Evolutionary conservation across 768 basidiomycete genomes (phyloP).

Genomic region (Boletus sp.): DNA sequence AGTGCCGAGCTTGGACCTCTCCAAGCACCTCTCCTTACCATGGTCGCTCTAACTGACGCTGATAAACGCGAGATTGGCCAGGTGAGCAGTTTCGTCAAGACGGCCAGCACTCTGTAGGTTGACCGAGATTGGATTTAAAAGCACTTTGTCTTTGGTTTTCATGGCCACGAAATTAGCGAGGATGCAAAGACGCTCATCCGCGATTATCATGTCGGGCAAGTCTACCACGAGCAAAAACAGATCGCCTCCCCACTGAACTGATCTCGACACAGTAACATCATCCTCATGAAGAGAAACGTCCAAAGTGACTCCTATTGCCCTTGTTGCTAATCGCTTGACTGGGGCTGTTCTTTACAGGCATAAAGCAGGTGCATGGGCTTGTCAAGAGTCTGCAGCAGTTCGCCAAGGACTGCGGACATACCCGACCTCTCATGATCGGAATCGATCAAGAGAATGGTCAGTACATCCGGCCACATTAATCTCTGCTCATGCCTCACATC

Average conservation of each 20-base stretch:
- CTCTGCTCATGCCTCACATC: not conserved
- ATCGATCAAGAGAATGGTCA: constrained; percentile 76
- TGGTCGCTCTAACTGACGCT: constrained; percentile 32
- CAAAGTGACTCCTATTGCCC: constrained; percentile 35
- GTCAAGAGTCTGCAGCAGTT: constrained; percentile 49
- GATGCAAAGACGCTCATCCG: constrained; percentile 54
- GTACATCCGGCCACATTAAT: not conserved
- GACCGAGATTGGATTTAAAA: no score
- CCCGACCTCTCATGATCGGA: constrained; percentile 57
- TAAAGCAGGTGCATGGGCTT: constrained; percentile 47
- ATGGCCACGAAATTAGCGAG: constrained; percentile 49
- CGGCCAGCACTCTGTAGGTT: no score
- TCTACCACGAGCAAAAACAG: not conserved
- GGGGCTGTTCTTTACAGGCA: constrained; percentile 35
- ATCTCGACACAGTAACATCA: constrained; percentile 43
- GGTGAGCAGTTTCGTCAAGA: constrained; percentile 18
- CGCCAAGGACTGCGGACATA: constrained; percentile 56
- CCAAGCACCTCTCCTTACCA: not conserved
- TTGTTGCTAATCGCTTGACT: not conserved
- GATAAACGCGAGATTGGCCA: constrained; percentile 46
- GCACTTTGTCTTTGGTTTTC: constrained; percentile 74
- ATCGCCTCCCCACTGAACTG: not conserved
- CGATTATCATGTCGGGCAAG: constrained; percentile 59
- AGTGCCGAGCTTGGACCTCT: not conserved
- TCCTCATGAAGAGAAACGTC: constrained; percentile 68